A percentile compares a stretch with the other conserved stretches of the same genome.
Evolutionary conservation across 768 basidiomycete genomes (phyloP).

Genomic region (Gautieria morchelliformis): DNA sequence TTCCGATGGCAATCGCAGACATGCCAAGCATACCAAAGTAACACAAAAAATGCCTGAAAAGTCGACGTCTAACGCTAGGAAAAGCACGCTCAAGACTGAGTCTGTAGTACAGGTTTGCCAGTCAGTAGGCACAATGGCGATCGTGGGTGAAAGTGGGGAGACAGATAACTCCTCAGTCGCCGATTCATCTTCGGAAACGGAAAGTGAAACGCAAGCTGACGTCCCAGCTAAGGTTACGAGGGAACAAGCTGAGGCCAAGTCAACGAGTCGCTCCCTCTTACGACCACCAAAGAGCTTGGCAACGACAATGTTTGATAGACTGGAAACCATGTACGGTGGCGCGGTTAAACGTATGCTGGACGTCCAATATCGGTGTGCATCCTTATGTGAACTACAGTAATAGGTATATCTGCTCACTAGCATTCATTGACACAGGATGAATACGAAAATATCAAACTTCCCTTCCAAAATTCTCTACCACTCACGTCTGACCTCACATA

Average conservation of each 20-base stretch:
- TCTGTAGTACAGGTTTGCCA: not conserved
- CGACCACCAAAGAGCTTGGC: constrained; percentile 67
- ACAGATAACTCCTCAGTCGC: not conserved
- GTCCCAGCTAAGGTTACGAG: not conserved
- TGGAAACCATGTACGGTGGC: constrained; percentile 81
- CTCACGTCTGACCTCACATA: constrained; percentile 57
- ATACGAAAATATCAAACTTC: constrained; percentile 73
- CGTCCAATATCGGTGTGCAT: constrained; percentile 73
- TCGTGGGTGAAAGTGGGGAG: not conserved
- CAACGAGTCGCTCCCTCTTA: constrained; percentile 19
- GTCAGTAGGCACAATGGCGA: not conserved
- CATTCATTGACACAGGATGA: constrained; percentile 64
- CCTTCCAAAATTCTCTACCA: constrained; percentile 78
- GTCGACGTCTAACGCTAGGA: not conserved
- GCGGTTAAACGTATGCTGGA: constrained; percentile 80
- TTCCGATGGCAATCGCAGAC: constrained; percentile 36
- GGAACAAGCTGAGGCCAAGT: constrained; percentile 12
- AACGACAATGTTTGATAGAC: constrained; percentile 83
- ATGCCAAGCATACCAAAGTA: constrained; percentile 19
- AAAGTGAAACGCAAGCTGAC: not conserved
- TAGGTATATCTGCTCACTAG: no score
- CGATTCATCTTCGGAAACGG: not conserved
- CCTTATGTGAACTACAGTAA: no score
- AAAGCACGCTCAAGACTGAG: not conserved
- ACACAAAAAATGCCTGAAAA: constrained; percentile 9